Percentiles rank a stretch among this genome's conserved stretches.
These are phyloP conservation scores for Cladophialophora exuberans DNA, from an alignment of 2,329 filamentous ascomycete genomes.

Conservation along the genomic window DNA sequence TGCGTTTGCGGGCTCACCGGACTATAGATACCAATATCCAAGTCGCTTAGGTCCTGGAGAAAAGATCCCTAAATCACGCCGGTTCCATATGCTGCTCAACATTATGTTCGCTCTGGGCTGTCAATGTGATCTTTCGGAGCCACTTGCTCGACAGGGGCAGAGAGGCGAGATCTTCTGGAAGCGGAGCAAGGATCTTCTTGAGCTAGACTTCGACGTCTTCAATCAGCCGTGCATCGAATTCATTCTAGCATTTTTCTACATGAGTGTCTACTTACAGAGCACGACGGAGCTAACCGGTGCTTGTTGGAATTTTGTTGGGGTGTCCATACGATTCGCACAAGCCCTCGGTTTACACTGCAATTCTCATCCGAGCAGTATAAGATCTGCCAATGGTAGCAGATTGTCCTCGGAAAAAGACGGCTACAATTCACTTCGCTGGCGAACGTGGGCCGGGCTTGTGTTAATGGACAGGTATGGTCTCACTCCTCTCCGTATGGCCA, in stretches of 20 bases:
- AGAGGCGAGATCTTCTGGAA: conserved; percentile 34
- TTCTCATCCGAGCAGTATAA: conserved; percentile 39
- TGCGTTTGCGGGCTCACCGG: too few species aligned
- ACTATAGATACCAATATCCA: neutral
- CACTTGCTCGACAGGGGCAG: conserved; percentile 41
- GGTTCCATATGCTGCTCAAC: conserved; percentile 40
- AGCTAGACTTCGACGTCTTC: conserved; percentile 44
- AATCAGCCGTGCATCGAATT: conserved; percentile 47
- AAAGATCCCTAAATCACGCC: conserved; percentile 2
- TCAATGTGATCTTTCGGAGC: conserved; percentile 48
- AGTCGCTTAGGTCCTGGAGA: neutral
- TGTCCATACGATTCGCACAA: conserved; percentile 53
- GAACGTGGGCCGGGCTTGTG: conserved; percentile 42
- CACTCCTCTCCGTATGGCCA: neutral
- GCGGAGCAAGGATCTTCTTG: conserved; percentile 5
- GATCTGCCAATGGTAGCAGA: conserved; percentile 11
- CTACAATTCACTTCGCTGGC: conserved; percentile 27
- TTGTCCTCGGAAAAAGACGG: conserved; percentile 33
- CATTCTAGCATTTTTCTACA: conserved; percentile 52
- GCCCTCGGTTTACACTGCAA: conserved; percentile 46
- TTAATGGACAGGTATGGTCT: conserved; percentile 37
- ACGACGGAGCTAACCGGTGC: conserved; percentile 52
- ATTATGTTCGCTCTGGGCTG: conserved; percentile 52
- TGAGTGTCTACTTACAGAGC: conserved; percentile 54
- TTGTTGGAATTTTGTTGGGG: conserved; percentile 52